phyloP scores from a whole-genome alignment of 192 early-diverging fungal genomes.

The Backusella luteola region DNA sequence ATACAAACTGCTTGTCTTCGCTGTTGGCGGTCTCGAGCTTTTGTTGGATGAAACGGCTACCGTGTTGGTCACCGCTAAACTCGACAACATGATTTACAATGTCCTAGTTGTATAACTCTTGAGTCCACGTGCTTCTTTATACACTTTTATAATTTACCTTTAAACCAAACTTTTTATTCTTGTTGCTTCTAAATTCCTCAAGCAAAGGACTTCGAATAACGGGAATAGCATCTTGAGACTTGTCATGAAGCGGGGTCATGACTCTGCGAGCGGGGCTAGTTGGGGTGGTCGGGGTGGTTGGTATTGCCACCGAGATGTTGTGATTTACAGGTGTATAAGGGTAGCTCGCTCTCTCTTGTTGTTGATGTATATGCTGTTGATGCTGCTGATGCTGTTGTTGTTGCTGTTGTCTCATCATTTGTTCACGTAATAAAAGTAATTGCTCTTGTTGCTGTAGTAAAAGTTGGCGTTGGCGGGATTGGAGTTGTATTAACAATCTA shows the following conservation, averaged over 20 bases:
- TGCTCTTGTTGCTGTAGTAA: slow-evolving; percentile 18
- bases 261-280: neutral
- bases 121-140: too few species aligned
- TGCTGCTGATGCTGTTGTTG: neutral
- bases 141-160: neutral
- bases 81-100: slow-evolving; percentile 93
- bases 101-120: slow-evolving; percentile 51
- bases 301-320: neutral
- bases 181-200: slow-evolving; percentile 19
- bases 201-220: slow-evolving; percentile 7
- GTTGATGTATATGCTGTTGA: slow-evolving; percentile 39
- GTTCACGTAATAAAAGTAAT: slow-evolving; percentile 18
- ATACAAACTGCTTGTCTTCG: slow-evolving; percentile 96
- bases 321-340: slow-evolving; percentile 32
- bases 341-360: slow-evolving; percentile 7
- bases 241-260: slow-evolving; percentile 11
- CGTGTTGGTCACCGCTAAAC: slow-evolving; percentile 98
- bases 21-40: slow-evolving; percentile 92
- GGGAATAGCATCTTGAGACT: neutral
- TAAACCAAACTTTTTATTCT: slow-evolving; percentile 19
- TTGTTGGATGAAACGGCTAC: slow-evolving; percentile 98
- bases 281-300: neutral
- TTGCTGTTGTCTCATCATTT: slow-evolving; percentile 18
- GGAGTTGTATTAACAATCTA: slow-evolving; percentile 10
- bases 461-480: slow-evolving; percentile 13